Conservation (phyloP, 73 alveolate genomes). For the Paramecium octaurelia region DNA sequence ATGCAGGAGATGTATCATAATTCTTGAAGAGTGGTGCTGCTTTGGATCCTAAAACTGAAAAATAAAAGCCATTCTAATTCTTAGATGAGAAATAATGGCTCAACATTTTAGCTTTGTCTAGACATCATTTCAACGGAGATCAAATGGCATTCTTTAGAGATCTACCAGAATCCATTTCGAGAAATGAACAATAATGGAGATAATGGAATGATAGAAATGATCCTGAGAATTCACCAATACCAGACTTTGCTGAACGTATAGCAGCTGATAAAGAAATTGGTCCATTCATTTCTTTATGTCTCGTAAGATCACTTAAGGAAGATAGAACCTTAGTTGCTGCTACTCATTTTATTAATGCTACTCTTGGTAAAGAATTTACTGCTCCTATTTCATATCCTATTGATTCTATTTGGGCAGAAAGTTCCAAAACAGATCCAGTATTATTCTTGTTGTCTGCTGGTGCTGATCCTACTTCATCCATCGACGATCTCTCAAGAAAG, state of each 20-base stretch:
- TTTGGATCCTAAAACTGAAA: conserved; percentile 91
- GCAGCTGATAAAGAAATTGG: conserved; percentile 86
- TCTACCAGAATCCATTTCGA: conserved; percentile 76
- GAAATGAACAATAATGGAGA: conserved; percentile 80
- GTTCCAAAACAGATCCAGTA: conserved; percentile 91
- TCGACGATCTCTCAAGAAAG: conserved; percentile 99
- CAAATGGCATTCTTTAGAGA: conserved; percentile 88
- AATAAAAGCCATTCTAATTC: conserved; percentile 92
- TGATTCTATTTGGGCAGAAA: conserved; percentile 90
- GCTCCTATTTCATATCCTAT: conserved; percentile 98
- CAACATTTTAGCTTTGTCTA: conserved; percentile 95
- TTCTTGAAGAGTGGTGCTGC: conserved; percentile 99
- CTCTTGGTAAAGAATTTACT: conserved; percentile 94
- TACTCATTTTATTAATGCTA: conserved; percentile 86
- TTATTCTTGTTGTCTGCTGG: conserved; percentile 99
- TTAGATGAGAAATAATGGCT: conserved; percentile 96
- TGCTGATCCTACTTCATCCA: conserved; percentile 99
- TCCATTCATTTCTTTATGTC: conserved; percentile 90
- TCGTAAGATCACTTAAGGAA: conserved; percentile 96
- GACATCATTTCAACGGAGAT: conserved; percentile 95
- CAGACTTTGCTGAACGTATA: conserved; percentile 94
- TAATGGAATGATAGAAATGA: conserved; percentile 81
- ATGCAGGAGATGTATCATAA: conserved; percentile 90
- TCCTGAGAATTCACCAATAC: conserved; percentile 92
- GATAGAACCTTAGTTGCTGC: conserved; percentile 97